phyloP scores from a whole-genome alignment of 331 rosid species.

The Erythrophleum ivorense region DNA sequence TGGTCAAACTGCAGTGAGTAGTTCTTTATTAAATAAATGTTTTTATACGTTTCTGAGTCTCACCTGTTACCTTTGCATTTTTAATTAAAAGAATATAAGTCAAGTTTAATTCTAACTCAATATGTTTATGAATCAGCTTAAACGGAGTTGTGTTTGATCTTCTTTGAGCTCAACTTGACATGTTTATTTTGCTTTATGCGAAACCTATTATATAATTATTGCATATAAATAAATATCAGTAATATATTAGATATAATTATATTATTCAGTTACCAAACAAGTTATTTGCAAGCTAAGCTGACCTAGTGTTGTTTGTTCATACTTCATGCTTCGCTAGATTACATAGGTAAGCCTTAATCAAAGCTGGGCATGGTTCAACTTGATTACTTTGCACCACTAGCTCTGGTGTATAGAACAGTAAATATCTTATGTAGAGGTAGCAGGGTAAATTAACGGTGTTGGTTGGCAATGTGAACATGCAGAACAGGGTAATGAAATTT shows the following conservation, averaged over 20 bases:
- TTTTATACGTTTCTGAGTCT: background rate
- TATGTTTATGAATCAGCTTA: slow-evolving; percentile 15
- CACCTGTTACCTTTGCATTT: background rate
- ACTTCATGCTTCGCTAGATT: background rate
- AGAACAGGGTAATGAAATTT: background rate
- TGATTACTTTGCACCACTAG: slow-evolving; percentile 9
- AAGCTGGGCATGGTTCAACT: background rate
- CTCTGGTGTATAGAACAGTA: background rate
- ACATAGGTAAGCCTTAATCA: background rate
- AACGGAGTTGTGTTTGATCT: background rate
- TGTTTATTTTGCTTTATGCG: background rate
- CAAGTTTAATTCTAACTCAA: background rate
- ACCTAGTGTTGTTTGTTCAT: background rate
- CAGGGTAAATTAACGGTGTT: slow-evolving; percentile 6
- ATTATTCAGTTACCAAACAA: background rate
- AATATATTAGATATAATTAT: background rate
- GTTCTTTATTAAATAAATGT: slow-evolving; percentile 28
- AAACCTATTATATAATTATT: background rate
- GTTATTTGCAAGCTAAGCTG: background rate
- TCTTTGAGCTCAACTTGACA: slow-evolving; percentile 8
- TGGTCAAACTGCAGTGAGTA: slow-evolving; percentile 72
- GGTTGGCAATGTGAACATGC: background rate
- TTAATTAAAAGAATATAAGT: background rate
- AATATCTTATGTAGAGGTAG: slow-evolving; percentile 5
- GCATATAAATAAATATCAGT: slow-evolving; percentile 1